phyloP scores from a whole-genome alignment of 495 filamentous ascomycete species.

The Clavariopsis aquatica region DNA sequence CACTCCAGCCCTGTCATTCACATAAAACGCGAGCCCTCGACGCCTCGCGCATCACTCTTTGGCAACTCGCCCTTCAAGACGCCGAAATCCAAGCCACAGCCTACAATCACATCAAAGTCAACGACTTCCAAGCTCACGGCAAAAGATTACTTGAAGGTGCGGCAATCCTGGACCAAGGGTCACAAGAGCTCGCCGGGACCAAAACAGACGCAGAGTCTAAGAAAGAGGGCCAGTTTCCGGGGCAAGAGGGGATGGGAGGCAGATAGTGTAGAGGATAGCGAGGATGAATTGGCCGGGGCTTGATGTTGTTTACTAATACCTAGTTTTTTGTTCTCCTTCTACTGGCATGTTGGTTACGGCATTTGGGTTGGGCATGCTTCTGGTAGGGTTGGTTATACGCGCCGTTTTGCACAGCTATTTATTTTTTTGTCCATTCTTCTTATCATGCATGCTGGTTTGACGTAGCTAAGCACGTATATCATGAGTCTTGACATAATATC shows the following conservation, averaged over 20 bases:
- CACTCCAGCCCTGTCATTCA: not conserved
- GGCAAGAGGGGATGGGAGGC: not conserved
- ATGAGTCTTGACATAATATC: no score
- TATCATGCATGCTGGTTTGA: no score
- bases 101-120: not conserved
- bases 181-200: not conserved
- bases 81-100: conserved; percentile 20
- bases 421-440: no score
- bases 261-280: conserved; percentile 11
- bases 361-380: no score
- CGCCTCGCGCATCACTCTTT: conserved; percentile 1
- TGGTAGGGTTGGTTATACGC: no score
- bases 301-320: not conserved
- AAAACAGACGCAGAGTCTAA: not conserved
- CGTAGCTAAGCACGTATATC: no score
- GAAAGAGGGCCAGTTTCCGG: not conserved
- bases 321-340: not conserved
- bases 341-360: no score
- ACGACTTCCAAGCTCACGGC: not conserved
- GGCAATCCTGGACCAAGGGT: conserved; percentile 6
- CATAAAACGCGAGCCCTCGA: conserved; percentile 15
- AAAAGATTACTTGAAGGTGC: not conserved
- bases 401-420: no score
- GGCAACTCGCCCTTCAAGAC: not conserved
- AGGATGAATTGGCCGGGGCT: conserved; percentile 22